Percentiles rank a stretch among this genome's conserved stretches.
Conservation (phyloP, 371 early-diverging fungal genomes). For the Actinomortierella ambigua region DNA sequence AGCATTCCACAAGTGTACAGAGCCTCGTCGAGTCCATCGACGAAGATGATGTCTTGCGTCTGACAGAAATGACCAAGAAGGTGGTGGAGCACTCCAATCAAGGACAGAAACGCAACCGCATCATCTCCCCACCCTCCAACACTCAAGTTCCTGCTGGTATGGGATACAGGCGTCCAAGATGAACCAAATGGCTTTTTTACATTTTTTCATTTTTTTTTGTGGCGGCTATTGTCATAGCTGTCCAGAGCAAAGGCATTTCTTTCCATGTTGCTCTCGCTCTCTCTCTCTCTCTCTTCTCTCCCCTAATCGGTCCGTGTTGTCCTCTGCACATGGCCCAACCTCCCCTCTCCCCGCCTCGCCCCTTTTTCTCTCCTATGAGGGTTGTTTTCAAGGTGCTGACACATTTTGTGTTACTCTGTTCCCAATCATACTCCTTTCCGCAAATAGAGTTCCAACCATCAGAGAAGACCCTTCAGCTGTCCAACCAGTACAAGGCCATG, state of each 20-base stretch:
- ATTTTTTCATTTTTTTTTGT: too few relatives aligned
- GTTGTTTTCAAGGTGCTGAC: too few relatives aligned
- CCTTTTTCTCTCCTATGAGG: background rate
- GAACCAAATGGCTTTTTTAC: too few relatives aligned
- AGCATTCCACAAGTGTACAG: slow-evolving; percentile 37
- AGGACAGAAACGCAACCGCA: slow-evolving; percentile 33
- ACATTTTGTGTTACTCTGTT: background rate
- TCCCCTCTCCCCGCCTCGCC: background rate
- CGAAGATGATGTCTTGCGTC: slow-evolving; percentile 39
- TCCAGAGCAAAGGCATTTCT: too few relatives aligned
- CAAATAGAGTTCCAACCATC: slow-evolving; percentile 28
- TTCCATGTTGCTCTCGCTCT: background rate
- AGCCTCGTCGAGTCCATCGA: slow-evolving; percentile 46
- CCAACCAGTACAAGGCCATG: slow-evolving; percentile 26
- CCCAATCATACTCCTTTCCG: background rate
- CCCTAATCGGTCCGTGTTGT: background rate
- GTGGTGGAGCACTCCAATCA: slow-evolving; percentile 43
- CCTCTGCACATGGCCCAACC: background rate
- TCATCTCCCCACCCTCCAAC: slow-evolving; percentile 23
- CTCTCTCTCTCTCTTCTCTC: slow-evolving; percentile 1
- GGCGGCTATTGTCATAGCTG: too few relatives aligned
- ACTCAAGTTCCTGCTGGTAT: slow-evolving; percentile 19
- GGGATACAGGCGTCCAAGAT: too few relatives aligned
- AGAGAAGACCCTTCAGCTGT: slow-evolving; percentile 34
- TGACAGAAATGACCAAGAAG: slow-evolving; percentile 46